Percentiles rank a stretch among this genome's conserved stretches.
These are phyloP conservation scores for Leccinum uliginosum DNA, from an alignment of 768 basidiomycete species.

Conservation along the genomic window DNA sequence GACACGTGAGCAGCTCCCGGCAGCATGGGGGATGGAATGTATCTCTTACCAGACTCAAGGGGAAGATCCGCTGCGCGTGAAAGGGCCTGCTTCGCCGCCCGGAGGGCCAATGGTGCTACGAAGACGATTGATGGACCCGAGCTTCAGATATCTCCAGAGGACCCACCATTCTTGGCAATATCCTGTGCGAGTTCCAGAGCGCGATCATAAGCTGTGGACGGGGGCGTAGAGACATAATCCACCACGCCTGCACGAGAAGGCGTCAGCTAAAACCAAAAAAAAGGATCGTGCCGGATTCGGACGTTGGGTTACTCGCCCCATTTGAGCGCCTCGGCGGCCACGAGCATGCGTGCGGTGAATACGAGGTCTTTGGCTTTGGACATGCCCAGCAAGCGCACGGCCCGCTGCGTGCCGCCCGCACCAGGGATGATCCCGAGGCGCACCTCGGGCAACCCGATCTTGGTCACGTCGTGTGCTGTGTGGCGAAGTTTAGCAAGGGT, in stretches of 20 bases:
- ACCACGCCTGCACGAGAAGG: slow-evolving; percentile 57
- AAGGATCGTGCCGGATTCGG: background rate
- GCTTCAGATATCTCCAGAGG: background rate
- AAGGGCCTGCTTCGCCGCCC: slow-evolving; percentile 85
- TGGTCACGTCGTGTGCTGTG: slow-evolving; percentile 62
- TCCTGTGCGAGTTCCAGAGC: slow-evolving; percentile 65
- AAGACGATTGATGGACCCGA: background rate
- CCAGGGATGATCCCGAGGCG: slow-evolving; percentile 83
- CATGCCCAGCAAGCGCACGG: slow-evolving; percentile 70
- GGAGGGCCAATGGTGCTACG: slow-evolving; percentile 77
- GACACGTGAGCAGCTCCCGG: background rate
- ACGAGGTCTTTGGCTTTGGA: slow-evolving; percentile 84
- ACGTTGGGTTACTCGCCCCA: slow-evolving; percentile 50
- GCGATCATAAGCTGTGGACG: slow-evolving; percentile 59
- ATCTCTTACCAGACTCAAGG: slow-evolving; percentile 60
- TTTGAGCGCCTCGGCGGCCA: slow-evolving; percentile 61
- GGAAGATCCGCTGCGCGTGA: slow-evolving; percentile 74
- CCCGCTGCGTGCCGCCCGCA: slow-evolving; percentile 85
- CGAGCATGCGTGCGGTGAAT: slow-evolving; percentile 71
- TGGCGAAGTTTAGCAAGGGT: background rate
- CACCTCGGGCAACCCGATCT: slow-evolving; percentile 85
- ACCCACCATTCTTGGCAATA: slow-evolving; percentile 63
- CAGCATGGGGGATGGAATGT: background rate
- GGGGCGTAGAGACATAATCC: slow-evolving; percentile 70
- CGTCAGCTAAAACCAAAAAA: slow-evolving; percentile 3